Evolutionary conservation across 352 stramenopile genomes (phyloP).

Genomic region (Pythium chondricola): DNA sequence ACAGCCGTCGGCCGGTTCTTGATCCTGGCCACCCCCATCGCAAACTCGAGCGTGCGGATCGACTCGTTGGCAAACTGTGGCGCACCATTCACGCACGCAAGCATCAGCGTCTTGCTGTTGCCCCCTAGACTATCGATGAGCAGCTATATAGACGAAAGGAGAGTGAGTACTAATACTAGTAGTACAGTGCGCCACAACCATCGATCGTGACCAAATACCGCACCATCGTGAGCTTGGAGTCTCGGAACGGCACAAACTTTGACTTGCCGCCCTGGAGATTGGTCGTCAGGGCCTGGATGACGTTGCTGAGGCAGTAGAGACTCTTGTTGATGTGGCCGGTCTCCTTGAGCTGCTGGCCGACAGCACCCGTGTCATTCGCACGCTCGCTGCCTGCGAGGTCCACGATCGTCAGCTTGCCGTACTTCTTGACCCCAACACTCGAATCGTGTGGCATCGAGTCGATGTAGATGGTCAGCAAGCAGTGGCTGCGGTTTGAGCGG

Average conservation of each 20-base stretch:
- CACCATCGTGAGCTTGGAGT: conserved; percentile 73
- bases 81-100: conserved; percentile 61
- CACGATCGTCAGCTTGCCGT: conserved; percentile 73
- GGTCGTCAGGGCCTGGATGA: conserved; percentile 67
- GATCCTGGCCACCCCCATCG: conserved; percentile 77
- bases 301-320: conserved; percentile 66
- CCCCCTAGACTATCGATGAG: conserved; percentile 65
- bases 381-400: conserved; percentile 69
- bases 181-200: too few species aligned
- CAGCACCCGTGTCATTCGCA: conserved; percentile 49
- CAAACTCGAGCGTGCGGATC: conserved; percentile 64
- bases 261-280: conserved; percentile 20
- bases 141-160: conserved; percentile 22
- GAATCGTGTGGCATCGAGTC: conserved; percentile 34
- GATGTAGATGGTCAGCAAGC: conserved; percentile 75
- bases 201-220: too few species aligned
- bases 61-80: conserved; percentile 57
- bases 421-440: conserved; percentile 31
- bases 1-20: conserved; percentile 63
- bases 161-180: not conserved
- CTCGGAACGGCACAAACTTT: conserved; percentile 63
- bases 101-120: conserved; percentile 75
- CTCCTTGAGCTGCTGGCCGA: conserved; percentile 60
- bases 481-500: conserved; percentile 69
- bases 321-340: conserved; percentile 78